Base-by-base conservation (phyloP, 176 grass and related monocot species). In the Themeda triandra region DNA sequence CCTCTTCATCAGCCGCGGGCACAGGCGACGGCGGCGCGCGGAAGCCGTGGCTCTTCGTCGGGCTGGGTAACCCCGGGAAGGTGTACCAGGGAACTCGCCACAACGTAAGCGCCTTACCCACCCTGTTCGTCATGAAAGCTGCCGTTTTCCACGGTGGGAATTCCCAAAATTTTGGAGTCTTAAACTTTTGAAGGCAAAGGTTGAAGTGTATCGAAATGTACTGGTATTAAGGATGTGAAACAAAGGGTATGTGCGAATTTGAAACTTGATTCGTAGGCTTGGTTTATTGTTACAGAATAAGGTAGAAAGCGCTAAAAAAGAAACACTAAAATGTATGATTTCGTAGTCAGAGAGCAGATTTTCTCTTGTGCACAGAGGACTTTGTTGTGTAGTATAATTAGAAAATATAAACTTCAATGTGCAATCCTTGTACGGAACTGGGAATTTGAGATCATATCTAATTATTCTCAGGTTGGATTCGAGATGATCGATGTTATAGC, bases 401-500 rank as follows among this genome's bases (percentile, higher is more conserved):
- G 65, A 51, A 33, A 37, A 80, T 45, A 6, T 1, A 28, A 21
- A 14, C 11, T 80, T 17, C 4, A 75, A 28, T 62, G 15, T 36
- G 5, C n/a, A 40, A 21, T 60, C 29, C 54, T 46, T 73, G 17
- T 29, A 86, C 71, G 24, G 37, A 90, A 19, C 79, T 69, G 58
- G 37, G 21, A 40, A 40, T 32, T 66, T 69, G 58, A 66, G 13
- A 33, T 56, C 36, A 23, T 59, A 64, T 53, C 18, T 67, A 71
- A 65, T 59, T 41, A 74, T 87, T 60, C 10, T 46, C 86, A 96
- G 96, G 96, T 99, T 75, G 96, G 96, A 72, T 99, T 99, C 59
- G 91, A 99, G 91, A 94, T 99, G 96, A 87, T 96, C 51, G 96
- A 99, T 92, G 91, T 83, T 85, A 99, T 99, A 92, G 89, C 96